Conservation (phyloP, 345 rosid species). For the Bretschneidera sinensis region DNA sequence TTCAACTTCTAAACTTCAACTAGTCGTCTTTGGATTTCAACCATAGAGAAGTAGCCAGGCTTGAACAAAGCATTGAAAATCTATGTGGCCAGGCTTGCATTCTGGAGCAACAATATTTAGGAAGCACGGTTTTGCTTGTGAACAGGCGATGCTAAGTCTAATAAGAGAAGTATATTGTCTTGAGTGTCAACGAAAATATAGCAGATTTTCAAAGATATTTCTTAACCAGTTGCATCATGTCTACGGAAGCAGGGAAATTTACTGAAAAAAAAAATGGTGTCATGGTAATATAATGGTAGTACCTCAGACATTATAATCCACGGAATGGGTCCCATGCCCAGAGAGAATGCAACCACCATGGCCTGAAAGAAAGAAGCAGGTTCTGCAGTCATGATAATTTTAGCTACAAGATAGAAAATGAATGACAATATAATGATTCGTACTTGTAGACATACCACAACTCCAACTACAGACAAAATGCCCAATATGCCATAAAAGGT, state of each 20-base stretch:
- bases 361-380: constrained; percentile 39
- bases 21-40: too few relatives aligned
- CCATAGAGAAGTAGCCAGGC: too few relatives aligned
- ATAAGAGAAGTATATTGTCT: too few relatives aligned
- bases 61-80: too few relatives aligned
- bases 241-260: not conserved
- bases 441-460: constrained; percentile 56
- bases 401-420: too few relatives aligned
- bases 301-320: constrained; percentile 99
- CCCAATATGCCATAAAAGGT: constrained; percentile 48
- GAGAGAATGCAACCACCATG: constrained; percentile 71
- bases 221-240: not conserved
- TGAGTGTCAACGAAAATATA: too few relatives aligned
- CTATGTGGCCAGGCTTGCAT: too few relatives aligned
- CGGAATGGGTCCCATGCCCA: constrained; percentile 96
- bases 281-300: not conserved
- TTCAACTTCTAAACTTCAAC: too few relatives aligned
- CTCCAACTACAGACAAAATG: constrained; percentile 79
- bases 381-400: constrained; percentile 11
- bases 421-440: constrained; percentile 5
- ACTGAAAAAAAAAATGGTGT: not conserved
- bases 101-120: too few relatives aligned
- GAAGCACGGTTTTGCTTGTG: too few relatives aligned
- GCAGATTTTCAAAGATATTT: too few relatives aligned
- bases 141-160: too few relatives aligned